Percentiles rank a stretch among this genome's conserved stretches.
Evolutionary conservation across 768 basidiomycete species (phyloP).

Genomic region (Xerocomellus chrysenteron): DNA sequence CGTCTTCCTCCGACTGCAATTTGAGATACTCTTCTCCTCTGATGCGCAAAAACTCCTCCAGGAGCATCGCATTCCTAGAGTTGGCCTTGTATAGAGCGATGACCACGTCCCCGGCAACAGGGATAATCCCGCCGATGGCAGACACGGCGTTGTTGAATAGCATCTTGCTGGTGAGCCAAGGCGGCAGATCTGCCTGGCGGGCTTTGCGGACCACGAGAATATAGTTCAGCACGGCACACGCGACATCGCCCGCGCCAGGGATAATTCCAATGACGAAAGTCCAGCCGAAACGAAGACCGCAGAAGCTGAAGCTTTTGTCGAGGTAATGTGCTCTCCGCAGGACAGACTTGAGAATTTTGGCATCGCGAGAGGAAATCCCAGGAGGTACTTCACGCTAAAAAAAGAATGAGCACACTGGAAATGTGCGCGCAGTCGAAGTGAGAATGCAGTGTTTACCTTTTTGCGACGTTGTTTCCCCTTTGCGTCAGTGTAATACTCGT

Average conservation of each 20-base stretch:
- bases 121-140: slow-evolving; percentile 64
- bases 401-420: slow-evolving; percentile 22
- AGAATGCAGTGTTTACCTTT: slow-evolving; percentile 33
- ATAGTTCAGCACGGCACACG: slow-evolving; percentile 68
- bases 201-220: slow-evolving; percentile 75
- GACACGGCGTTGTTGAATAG: slow-evolving; percentile 71
- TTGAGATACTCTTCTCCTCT: slow-evolving; percentile 74
- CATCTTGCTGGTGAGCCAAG: slow-evolving; percentile 74
- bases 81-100: slow-evolving; percentile 85
- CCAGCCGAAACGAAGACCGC: slow-evolving; percentile 85
- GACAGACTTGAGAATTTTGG: slow-evolving; percentile 69
- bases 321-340: slow-evolving; percentile 79
- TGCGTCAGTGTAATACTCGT: slow-evolving; percentile 42
- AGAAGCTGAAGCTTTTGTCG: slow-evolving; percentile 81
- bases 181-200: slow-evolving; percentile 64
- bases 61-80: slow-evolving; percentile 79
- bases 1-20: slow-evolving; percentile 38
- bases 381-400: slow-evolving; percentile 67
- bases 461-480: slow-evolving; percentile 32
- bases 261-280: slow-evolving; percentile 77
- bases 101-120: slow-evolving; percentile 71
- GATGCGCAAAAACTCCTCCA: slow-evolving; percentile 81
- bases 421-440: slow-evolving; percentile 35
- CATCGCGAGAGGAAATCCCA: slow-evolving; percentile 75
- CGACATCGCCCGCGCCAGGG: slow-evolving; percentile 67